A percentile compares a stretch with the other conserved stretches of the same genome.
Conservation (phyloP, 805 yeast species). For the Lipomyces orientalis region DNA sequence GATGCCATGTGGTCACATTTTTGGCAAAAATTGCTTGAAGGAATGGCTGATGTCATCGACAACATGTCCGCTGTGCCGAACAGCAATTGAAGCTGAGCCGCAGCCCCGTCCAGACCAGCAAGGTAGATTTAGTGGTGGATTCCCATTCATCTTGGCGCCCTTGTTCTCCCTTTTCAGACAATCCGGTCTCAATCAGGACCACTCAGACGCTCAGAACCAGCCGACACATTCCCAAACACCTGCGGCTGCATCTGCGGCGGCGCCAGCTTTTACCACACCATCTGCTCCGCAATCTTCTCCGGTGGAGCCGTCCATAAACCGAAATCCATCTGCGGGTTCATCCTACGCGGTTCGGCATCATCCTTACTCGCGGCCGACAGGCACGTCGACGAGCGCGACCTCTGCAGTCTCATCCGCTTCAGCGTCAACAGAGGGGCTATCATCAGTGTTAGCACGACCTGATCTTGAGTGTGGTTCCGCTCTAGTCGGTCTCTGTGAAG, state of each 20-base stretch:
- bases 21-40: constrained; percentile 82
- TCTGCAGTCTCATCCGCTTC: neutral
- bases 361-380: constrained; percentile 30
- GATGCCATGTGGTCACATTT: constrained; percentile 85
- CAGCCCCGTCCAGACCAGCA: constrained; percentile 12
- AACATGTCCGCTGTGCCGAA: constrained; percentile 88
- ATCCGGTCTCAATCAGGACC: neutral
- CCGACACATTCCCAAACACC: neutral
- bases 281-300: neutral
- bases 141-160: constrained; percentile 29
- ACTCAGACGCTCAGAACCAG: neutral
- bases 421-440: constrained; percentile 7
- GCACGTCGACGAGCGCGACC: constrained; percentile 1
- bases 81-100: constrained; percentile 50
- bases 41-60: constrained; percentile 80
- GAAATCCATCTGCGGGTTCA: constrained; percentile 2
- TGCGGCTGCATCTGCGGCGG: constrained; percentile 1
- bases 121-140: constrained; percentile 10
- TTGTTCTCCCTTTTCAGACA: constrained; percentile 18
- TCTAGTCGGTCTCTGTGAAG: constrained; percentile 41
- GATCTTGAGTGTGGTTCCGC: constrained; percentile 42
- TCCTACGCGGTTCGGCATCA: constrained; percentile 29
- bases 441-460: constrained; percentile 32
- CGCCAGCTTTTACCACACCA: neutral
- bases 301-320: neutral